Base-by-base conservation (phyloP, 2,329 filamentous ascomycete genomes). In the Pseudocercospora vitis region DNA sequence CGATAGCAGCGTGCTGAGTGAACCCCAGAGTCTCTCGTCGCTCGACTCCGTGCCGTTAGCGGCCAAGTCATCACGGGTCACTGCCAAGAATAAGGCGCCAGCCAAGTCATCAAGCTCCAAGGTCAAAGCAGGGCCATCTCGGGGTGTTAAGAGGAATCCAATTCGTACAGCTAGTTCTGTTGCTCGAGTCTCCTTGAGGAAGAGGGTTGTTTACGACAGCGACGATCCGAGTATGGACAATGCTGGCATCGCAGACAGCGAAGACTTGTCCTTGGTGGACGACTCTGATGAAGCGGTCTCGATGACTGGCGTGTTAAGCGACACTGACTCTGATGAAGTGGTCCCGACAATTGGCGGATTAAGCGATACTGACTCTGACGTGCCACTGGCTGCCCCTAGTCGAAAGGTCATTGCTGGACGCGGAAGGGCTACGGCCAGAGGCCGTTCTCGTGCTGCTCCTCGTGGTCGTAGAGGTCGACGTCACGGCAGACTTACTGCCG, bases 141-240 rank as follows among this genome's bases (percentile, higher is more conserved):
- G 52, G 4, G 54, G 47, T 35, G 50, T 47, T 16, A 65, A 65
- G 47, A 59, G 56, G 42, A 53, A 45, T 16, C 56, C 64, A 7
- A 54, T 50, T 44, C 59, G 63, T 23, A 58, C 44, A n/a, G 59
- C 63, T 23, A 61, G 60, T 19, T 51, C 48, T 9, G 60, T 50
- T 37, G 62, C 64, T 26, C 63, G 62, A 46, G 60, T 48, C 37
- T 62, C 65, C 16, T 28, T 45, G 29, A 51, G 48, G 48, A 50
- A 59, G 26, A 61, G 55, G 46, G 39, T 59, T 29, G 48, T 73
- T 50, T 65, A 73, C 26, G 70, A 76, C 48, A 73, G 72, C n/a
- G 42, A 45, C 24, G 42, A 45, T 4, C 65, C 61, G 7, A 59
- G 62, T 24, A 45, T 58, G 14, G 66, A 70, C 46, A 70, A 74